phyloP scores from a whole-genome alignment of 2,329 filamentous ascomycete genomes.

The Monosporascus sp. region DNA sequence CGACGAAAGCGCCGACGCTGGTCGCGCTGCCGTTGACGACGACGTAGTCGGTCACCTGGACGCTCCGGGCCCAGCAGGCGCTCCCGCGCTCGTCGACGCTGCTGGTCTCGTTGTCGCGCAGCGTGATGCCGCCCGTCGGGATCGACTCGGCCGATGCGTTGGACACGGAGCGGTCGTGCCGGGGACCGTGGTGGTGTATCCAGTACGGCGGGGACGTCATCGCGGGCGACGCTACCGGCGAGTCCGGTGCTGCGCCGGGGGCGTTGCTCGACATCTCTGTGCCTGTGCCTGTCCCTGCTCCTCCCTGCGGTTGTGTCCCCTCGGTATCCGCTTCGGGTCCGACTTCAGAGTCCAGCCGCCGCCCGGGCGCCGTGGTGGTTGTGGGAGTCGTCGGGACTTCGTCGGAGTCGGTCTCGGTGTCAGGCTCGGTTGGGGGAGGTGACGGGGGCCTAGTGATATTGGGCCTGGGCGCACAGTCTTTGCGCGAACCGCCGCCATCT shows the following conservation, averaged over 20 bases:
- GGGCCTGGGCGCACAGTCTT: no score
- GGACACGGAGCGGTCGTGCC: conserved; percentile 38
- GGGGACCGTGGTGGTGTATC: conserved; percentile 15
- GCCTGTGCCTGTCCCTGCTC: no score
- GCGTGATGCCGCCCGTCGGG: conserved; percentile 50
- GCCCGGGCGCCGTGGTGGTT: no score
- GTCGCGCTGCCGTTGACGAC: conserved; percentile 52
- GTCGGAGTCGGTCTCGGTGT: conserved; percentile 21
- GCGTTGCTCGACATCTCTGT: not conserved
- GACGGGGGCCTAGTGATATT: conserved; percentile 13
- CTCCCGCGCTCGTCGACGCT: conserved; percentile 35
- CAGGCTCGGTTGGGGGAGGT: conserved; percentile 23
- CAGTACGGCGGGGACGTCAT: conserved; percentile 28
- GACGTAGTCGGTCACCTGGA: conserved; percentile 53
- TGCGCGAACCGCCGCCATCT: no score
- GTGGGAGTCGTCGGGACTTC: not conserved
- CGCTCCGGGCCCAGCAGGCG: conserved; percentile 61
- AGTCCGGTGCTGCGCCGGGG: not conserved
- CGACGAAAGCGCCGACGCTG: conserved; percentile 81
- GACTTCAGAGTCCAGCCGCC: no score
- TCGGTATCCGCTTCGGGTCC: no score
- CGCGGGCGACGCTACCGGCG: not conserved
- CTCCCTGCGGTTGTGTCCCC: no score
- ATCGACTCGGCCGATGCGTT: conserved; percentile 42
- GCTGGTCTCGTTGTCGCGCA: conserved; percentile 57